Evolutionary conservation across 2,329 filamentous ascomycete genomes (phyloP).

Genomic region (Xylaria sp.): DNA sequence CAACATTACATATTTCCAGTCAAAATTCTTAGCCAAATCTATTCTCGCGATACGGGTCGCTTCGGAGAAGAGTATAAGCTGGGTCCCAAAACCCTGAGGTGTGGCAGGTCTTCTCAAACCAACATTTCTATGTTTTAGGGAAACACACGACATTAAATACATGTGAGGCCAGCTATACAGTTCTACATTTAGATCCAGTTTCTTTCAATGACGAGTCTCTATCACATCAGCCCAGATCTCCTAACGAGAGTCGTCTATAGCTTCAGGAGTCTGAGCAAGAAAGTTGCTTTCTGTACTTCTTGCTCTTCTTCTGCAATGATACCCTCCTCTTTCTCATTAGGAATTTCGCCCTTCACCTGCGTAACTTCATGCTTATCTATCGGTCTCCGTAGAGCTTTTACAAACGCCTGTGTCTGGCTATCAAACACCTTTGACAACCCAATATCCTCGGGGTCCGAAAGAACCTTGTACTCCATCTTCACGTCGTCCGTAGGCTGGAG

Average conservation of each 20-base stretch:
- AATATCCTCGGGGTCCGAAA: conserved; percentile 81
- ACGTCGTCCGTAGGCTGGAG: conserved; percentile 93
- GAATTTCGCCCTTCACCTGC: conserved; percentile 67
- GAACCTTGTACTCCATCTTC: conserved; percentile 89
- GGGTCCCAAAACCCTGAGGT: neutral
- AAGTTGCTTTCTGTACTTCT: conserved; percentile 84
- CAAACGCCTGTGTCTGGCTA: conserved; percentile 74
- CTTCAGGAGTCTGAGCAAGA: conserved; percentile 80
- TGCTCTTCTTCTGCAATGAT: conserved; percentile 86
- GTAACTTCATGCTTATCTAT: conserved; percentile 76
- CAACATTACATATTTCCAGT: neutral
- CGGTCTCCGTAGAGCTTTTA: conserved; percentile 81
- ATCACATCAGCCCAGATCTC: conserved; percentile 6
- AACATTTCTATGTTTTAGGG: conserved; percentile 2
- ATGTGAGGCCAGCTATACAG: conserved; percentile 7
- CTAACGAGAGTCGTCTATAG: conserved; percentile 59
- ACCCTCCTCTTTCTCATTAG: conserved; percentile 61
- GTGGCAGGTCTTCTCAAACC: neutral
- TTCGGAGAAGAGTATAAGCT: neutral
- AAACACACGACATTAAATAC: conserved; percentile 25
- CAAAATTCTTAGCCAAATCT: neutral
- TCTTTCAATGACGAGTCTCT: conserved; percentile 5
- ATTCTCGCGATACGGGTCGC: no score
- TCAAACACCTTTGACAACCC: conserved; percentile 77
- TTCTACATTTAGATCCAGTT: conserved; percentile 7